Evolutionary conservation across 192 early-diverging fungal species (phyloP).

Genomic region (Coemansia sp.): DNA sequence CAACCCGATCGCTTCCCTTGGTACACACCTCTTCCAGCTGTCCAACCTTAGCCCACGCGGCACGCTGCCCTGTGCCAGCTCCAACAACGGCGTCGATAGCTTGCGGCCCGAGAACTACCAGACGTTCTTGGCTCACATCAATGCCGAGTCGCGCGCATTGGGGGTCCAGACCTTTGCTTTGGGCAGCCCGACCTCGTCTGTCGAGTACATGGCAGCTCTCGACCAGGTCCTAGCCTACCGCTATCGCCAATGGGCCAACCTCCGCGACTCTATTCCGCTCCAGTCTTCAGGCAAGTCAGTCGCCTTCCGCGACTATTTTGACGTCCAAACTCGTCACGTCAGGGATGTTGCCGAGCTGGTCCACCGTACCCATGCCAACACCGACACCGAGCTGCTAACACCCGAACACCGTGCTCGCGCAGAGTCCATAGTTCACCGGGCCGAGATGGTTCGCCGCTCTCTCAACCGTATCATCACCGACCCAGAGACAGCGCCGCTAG

Average conservation of each 20-base stretch:
- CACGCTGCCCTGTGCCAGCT: slow-evolving; percentile 65
- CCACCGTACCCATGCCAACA: slow-evolving; percentile 56
- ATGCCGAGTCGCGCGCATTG: slow-evolving; percentile 48
- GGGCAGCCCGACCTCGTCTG: slow-evolving; percentile 59
- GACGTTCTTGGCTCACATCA: slow-evolving; percentile 71
- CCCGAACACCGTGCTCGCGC: slow-evolving; percentile 9
- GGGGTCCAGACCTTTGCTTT: slow-evolving; percentile 61
- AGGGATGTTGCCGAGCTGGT: slow-evolving; percentile 60
- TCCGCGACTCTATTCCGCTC: slow-evolving; percentile 83
- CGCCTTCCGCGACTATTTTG: slow-evolving; percentile 57
- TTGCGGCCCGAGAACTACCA: slow-evolving; percentile 75
- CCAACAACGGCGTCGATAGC: slow-evolving; percentile 64
- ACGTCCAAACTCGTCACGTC: slow-evolving; percentile 58
- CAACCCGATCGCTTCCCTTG: slow-evolving; percentile 81
- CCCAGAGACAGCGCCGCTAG: slow-evolving; percentile 14
- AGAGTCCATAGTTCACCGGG: slow-evolving; percentile 21
- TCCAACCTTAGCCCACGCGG: slow-evolving; percentile 76
- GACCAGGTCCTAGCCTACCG: slow-evolving; percentile 84
- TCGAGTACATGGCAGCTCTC: slow-evolving; percentile 71
- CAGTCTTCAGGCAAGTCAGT: slow-evolving; percentile 71
- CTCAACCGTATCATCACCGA: slow-evolving; percentile 28
- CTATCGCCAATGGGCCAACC: slow-evolving; percentile 84
- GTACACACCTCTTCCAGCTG: slow-evolving; percentile 82
- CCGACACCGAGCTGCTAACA: slow-evolving; percentile 49
- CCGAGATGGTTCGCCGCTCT: slow-evolving; percentile 35